Percentiles rank a stretch among this genome's conserved stretches.
phyloP scores from a whole-genome alignment of 169 alveolate species.

The Pseudocohnilembus persalinus region DNA sequence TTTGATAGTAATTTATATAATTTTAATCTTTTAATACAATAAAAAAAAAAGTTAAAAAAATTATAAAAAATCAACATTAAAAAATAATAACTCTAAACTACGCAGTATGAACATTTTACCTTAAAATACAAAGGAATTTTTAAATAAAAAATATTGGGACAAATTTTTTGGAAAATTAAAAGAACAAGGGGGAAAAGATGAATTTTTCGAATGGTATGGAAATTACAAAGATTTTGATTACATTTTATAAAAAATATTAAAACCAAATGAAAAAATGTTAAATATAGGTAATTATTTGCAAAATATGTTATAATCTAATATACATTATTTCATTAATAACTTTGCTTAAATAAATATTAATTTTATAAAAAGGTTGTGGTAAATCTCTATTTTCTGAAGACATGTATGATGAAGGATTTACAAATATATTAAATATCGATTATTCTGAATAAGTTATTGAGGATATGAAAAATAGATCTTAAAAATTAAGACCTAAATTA shows the following conservation, averaged over 20 bases:
- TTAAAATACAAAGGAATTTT: slow-evolving; percentile 16
- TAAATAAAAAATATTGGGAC: slow-evolving; percentile 40
- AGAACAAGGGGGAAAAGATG: slow-evolving; percentile 19
- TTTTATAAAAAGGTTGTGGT: slow-evolving; percentile 49
- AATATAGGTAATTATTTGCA: slow-evolving; percentile 44
- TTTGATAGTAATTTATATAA: too few relatives aligned
- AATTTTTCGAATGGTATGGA: slow-evolving; percentile 53
- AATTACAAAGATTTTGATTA: slow-evolving; percentile 29
- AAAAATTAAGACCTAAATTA: slow-evolving; percentile 39
- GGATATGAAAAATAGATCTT: slow-evolving; percentile 38
- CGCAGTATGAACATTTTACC: slow-evolving; percentile 38
- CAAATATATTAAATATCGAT: slow-evolving; percentile 43
- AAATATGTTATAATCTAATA: slow-evolving; percentile 20
- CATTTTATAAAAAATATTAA: slow-evolving; percentile 12
- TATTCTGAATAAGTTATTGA: slow-evolving; percentile 35
- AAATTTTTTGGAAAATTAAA: slow-evolving; percentile 40
- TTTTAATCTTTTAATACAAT: too few relatives aligned
- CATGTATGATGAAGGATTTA: slow-evolving; percentile 44
- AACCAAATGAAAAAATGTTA: slow-evolving; percentile 13
- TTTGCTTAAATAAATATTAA: slow-evolving; percentile 8
- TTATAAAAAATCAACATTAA: too few relatives aligned
- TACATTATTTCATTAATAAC: slow-evolving; percentile 5
- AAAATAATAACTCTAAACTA: too few relatives aligned
- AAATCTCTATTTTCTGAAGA: slow-evolving; percentile 49
- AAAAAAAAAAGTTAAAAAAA: too few relatives aligned